Evolutionary conservation across 768 basidiomycete species (phyloP).

Genomic region (Pleurotus giganteus): DNA sequence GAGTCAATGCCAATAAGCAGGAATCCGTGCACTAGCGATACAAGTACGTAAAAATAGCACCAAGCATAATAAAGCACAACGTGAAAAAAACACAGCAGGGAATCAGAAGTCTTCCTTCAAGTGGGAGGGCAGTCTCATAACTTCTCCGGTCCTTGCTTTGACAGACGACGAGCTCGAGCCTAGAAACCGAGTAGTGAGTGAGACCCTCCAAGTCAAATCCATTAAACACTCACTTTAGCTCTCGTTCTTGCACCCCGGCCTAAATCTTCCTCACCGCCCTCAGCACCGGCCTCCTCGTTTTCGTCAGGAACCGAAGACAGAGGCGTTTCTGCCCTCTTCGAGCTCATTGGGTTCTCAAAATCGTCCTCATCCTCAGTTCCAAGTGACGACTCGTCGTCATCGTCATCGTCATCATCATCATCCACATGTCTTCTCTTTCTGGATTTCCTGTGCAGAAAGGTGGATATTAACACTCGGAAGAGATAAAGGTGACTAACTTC

Average conservation of each 20-base stretch:
- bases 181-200: not conserved
- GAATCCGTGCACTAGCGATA: too few relatives aligned
- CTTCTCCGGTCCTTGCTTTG: constrained; percentile 3
- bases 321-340: constrained; percentile 11
- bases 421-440: constrained; percentile 30
- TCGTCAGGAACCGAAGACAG: constrained; percentile 21
- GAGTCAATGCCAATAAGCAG: too few relatives aligned
- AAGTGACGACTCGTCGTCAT: constrained; percentile 21
- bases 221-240: constrained; percentile 32
- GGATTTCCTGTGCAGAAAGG: constrained; percentile 27
- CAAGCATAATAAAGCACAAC: too few relatives aligned
- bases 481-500: constrained; percentile 35
- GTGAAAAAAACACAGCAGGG: too few relatives aligned
- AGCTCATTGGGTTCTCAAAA: not conserved
- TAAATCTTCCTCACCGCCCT: constrained; percentile 31
- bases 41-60: too few relatives aligned
- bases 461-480: constrained; percentile 6
- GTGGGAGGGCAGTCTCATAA: too few relatives aligned
- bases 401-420: constrained; percentile 41
- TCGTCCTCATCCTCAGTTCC: constrained; percentile 27
- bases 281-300: constrained; percentile 24
- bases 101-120: too few relatives aligned
- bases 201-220: not conserved
- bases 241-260: constrained; percentile 37
- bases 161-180: not conserved